Base-by-base conservation (phyloP, 2,329 filamentous ascomycete genomes). In the Xylariales sp. region DNA sequence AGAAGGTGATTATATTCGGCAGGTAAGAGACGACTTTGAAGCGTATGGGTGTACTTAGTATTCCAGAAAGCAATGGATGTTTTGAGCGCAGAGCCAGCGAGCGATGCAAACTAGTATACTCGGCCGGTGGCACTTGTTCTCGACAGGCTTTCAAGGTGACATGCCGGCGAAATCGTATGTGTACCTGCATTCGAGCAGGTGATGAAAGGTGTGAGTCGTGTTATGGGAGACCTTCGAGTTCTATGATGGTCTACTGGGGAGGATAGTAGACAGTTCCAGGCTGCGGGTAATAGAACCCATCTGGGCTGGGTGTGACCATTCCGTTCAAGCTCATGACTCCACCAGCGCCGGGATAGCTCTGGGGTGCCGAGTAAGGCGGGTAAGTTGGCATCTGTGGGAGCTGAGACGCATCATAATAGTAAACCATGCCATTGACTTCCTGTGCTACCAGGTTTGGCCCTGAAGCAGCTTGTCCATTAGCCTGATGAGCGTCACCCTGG, bases 391-490 rank as follows among this genome's bases (percentile, higher is more conserved):
- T 68, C 1, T 75, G 66, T 19, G 78, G 69, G 35, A 90, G 68
- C 57, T 89, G 84, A n/a, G 82, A 75, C 6, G 87, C 76, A 57
- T 95, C 86, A 55, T 89, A 90, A 60, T 95, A 98, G 63, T 95
- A 97, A 1, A 95, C 89, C 77, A 94, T 97, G 47, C 93, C 93
- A 52, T 95, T 95, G 49, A 84, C 82, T 67, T 97, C 91, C 61
- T 96, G 90, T 0, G 88, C 88, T 35, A 84, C 76, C 31, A 80
- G 61, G 48, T 70, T 76, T 14, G 69, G 55, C 15, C 84, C 75
- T 43, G 78, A 77, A 14, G 71, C 72, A 3, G 68, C 63, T 49
- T 76, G 78, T 21, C 68, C 64, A 21, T 58, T 55, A 20, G 56
- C 50, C 35, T 66, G 63, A n/a, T 59, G 52, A 20, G 49, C 45